Evolutionary conservation across 768 basidiomycete species (phyloP).

Genomic region (Cystoderma amianthinum): DNA sequence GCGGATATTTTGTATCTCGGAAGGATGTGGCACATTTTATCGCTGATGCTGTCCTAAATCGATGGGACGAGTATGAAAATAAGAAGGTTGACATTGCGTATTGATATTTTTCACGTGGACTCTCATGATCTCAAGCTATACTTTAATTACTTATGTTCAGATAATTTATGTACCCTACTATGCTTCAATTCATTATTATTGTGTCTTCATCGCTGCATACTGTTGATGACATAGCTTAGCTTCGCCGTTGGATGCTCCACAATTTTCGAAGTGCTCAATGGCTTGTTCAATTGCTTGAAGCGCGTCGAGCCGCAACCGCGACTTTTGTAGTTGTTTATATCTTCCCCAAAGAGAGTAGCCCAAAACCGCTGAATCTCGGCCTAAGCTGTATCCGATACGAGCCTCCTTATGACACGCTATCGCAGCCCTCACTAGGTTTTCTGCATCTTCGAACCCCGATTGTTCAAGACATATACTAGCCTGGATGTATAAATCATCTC

Average conservation of each 20-base stretch:
- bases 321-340: too few species aligned
- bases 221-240: too few species aligned
- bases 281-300: too few species aligned
- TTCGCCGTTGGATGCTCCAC: too few species aligned
- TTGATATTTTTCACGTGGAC: slow-evolving; percentile 15
- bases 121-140: background rate
- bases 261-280: too few species aligned
- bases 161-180: background rate
- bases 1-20: slow-evolving; percentile 45
- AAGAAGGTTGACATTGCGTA: slow-evolving; percentile 43
- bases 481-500: slow-evolving; percentile 17
- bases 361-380: background rate
- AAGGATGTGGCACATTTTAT: slow-evolving; percentile 62
- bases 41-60: slow-evolving; percentile 32
- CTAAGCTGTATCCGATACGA: background rate
- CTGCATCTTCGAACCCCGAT: background rate
- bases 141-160: too few species aligned
- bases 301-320: too few species aligned
- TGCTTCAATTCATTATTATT: background rate
- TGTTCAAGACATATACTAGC: slow-evolving; percentile 15
- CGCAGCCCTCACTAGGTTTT: background rate
- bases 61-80: slow-evolving; percentile 47
- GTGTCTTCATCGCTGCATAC: background rate
- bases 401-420: background rate
- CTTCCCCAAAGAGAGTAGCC: background rate